Percentiles rank a stretch among this genome's conserved stretches.
Conservation (phyloP, 805 yeast species). For the Teunomyces stri region DNA sequence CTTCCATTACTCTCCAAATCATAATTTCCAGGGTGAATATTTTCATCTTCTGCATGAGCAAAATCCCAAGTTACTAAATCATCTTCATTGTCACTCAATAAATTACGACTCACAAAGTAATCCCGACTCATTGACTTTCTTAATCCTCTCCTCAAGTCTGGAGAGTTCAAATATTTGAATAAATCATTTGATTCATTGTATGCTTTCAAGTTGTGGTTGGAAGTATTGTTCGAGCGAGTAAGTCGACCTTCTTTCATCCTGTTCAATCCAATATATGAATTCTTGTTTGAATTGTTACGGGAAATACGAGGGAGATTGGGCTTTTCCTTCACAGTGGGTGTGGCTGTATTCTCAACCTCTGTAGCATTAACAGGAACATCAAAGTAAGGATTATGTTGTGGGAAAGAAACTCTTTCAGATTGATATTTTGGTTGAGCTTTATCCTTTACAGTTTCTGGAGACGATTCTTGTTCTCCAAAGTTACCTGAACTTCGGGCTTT, state of each 20-base stretch:
- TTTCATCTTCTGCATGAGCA: background rate
- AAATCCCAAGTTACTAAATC: slow-evolving; percentile 8
- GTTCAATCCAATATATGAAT: slow-evolving; percentile 39
- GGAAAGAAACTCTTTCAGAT: slow-evolving; percentile 22
- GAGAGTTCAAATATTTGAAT: slow-evolving; percentile 21
- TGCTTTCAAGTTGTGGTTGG: slow-evolving; percentile 17
- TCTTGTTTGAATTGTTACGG: slow-evolving; percentile 24
- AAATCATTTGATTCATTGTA: slow-evolving; percentile 11
- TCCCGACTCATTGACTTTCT: slow-evolving; percentile 3
- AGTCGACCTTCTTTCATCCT: slow-evolving; percentile 31
- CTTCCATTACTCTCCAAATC: background rate
- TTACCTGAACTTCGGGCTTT: slow-evolving; percentile 38
- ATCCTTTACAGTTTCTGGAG: slow-evolving; percentile 5
- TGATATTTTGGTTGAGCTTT: slow-evolving; percentile 12
- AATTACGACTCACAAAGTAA: slow-evolving; percentile 2
- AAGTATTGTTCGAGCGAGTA: slow-evolving; percentile 16
- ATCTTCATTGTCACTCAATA: slow-evolving; percentile 10
- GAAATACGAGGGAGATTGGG: slow-evolving; percentile 36
- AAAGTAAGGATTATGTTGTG: slow-evolving; percentile 25
- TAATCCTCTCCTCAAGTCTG: slow-evolving; percentile 22
- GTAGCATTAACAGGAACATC: slow-evolving; percentile 10
- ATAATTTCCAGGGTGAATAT: background rate
- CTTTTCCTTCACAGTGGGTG: slow-evolving; percentile 13
- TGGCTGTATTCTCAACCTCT: slow-evolving; percentile 1
- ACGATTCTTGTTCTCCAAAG: slow-evolving; percentile 12